Conservation (phyloP, 768 basidiomycete species). For the Stropharia rugosoannulata region DNA sequence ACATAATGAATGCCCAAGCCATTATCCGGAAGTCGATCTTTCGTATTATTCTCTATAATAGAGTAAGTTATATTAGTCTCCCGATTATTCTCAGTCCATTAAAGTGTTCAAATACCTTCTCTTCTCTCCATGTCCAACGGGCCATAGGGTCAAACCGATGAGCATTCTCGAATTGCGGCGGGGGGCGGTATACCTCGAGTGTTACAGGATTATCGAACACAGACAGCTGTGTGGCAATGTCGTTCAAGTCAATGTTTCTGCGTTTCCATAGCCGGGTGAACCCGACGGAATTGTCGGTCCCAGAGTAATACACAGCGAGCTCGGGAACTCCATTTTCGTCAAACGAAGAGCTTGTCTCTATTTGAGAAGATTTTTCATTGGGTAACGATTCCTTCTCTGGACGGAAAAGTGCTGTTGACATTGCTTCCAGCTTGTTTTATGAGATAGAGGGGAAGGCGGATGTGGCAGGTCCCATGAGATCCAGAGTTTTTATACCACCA, state of each 20-base stretch:
- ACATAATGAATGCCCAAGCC: slow-evolving; percentile 61
- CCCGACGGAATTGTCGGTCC: neutral
- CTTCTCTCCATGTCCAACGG: slow-evolving; percentile 71
- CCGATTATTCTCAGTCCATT: neutral
- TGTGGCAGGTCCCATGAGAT: neutral
- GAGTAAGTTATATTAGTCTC: neutral
- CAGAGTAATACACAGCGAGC: neutral
- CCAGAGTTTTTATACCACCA: neutral
- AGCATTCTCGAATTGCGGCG: slow-evolving; percentile 52
- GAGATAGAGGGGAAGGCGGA: neutral
- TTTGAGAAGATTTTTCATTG: neutral
- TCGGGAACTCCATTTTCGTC: neutral
- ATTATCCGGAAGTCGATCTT: slow-evolving; percentile 61
- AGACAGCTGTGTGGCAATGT: slow-evolving; percentile 56
- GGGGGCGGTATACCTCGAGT: slow-evolving; percentile 49
- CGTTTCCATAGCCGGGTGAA: neutral
- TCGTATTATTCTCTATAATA: slow-evolving; percentile 42
- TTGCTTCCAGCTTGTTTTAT: neutral
- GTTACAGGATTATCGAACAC: slow-evolving; percentile 58
- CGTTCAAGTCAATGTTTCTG: slow-evolving; percentile 37
- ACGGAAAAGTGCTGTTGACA: slow-evolving; percentile 3
- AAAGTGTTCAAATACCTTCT: slow-evolving; percentile 36
- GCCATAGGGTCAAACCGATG: slow-evolving; percentile 66
- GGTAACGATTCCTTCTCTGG: neutral
- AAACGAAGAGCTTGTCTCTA: neutral